Percentiles rank a stretch among this genome's conserved stretches.
phyloP scores from a whole-genome alignment of 495 filamentous ascomycete species.

The Penicillium longicatenatum region DNA sequence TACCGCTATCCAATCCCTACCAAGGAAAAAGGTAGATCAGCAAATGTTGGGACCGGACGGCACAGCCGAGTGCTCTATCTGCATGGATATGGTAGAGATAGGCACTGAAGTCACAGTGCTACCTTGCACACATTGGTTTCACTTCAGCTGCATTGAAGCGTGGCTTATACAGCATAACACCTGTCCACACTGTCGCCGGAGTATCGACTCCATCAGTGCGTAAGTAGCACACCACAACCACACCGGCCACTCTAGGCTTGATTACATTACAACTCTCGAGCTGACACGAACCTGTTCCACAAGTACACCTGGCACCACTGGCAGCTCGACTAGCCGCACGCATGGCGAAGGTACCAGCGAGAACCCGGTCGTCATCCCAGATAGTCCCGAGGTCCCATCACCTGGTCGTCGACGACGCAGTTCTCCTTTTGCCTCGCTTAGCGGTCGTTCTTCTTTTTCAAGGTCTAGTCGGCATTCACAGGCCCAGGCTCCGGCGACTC shows the following conservation, averaged over 20 bases:
- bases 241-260: background rate
- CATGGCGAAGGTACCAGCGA: slow-evolving; percentile 33
- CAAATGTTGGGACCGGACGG: slow-evolving; percentile 66
- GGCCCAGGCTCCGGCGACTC: slow-evolving; percentile 6
- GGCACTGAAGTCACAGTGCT: slow-evolving; percentile 76
- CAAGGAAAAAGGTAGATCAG: slow-evolving; percentile 64
- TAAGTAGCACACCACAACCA: slow-evolving; percentile 19
- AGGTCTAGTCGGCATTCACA: slow-evolving; percentile 3
- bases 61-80: slow-evolving; percentile 84
- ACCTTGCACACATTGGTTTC: slow-evolving; percentile 93
- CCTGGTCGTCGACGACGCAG: slow-evolving; percentile 20
- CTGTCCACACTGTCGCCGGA: slow-evolving; percentile 82
- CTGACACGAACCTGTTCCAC: slow-evolving; percentile 12
- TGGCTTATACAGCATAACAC: slow-evolving; percentile 90
- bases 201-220: slow-evolving; percentile 56
- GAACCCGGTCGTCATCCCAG: slow-evolving; percentile 31
- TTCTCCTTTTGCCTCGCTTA: slow-evolving; percentile 21
- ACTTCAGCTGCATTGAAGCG: slow-evolving; percentile 70
- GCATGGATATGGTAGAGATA: slow-evolving; percentile 81
- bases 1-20: slow-evolving; percentile 70
- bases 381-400: slow-evolving; percentile 24
- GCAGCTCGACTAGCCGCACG: background rate
- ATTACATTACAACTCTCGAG: background rate
- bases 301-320: slow-evolving; percentile 9
- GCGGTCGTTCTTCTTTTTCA: slow-evolving; percentile 25